Percentiles rank a stretch among this genome's conserved stretches.
These are phyloP conservation scores for Chaetomiaceae sp. DNA, from an alignment of 2,329 filamentous ascomycete species.

Conservation along the genomic window DNA sequence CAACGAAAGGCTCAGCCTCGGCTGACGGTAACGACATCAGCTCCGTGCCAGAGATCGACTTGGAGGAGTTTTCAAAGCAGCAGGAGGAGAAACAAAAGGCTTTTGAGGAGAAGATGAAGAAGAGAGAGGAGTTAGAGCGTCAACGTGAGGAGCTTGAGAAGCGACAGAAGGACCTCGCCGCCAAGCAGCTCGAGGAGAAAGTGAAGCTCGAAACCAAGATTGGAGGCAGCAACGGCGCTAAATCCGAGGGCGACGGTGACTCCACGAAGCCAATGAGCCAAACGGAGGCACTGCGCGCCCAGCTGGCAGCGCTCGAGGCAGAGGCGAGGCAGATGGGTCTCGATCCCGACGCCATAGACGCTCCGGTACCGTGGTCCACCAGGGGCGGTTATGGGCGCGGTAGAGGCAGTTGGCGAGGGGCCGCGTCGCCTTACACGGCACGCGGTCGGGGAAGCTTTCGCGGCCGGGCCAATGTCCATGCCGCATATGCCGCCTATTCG, in stretches of 20 bases:
- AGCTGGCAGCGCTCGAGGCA: constrained; percentile 67
- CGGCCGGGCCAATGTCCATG: constrained; percentile 31
- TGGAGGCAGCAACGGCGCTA: constrained; percentile 31
- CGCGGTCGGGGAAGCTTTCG: constrained; percentile 32
- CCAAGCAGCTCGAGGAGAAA: constrained; percentile 62
- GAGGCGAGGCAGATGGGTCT: constrained; percentile 68
- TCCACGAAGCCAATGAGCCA: constrained; percentile 39
- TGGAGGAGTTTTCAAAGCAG: constrained; percentile 62
- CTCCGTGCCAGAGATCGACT: constrained; percentile 56
- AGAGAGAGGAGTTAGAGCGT: constrained; percentile 58
- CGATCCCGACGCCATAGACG: constrained; percentile 50
- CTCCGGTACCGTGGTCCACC: constrained; percentile 19
- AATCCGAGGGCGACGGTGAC: constrained; percentile 20
- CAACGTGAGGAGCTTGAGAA: constrained; percentile 61
- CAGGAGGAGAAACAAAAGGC: constrained; percentile 69
- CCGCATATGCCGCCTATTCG: constrained; percentile 59
- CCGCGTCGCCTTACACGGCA: constrained; percentile 28
- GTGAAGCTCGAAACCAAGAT: constrained; percentile 58
- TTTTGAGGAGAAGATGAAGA: constrained; percentile 61
- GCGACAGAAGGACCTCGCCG: constrained; percentile 57
- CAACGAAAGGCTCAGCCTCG: constrained; percentile 7
- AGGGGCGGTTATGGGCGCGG: constrained; percentile 21
- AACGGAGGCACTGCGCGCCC: constrained; percentile 64
- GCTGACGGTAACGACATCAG: constrained; percentile 4
- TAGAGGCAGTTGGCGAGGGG: constrained; percentile 23